A percentile compares a stretch with the other conserved stretches of the same genome.
Evolutionary conservation across 2,329 filamentous ascomycete genomes (phyloP).

Genomic region (Lomentospora prolificans): DNA sequence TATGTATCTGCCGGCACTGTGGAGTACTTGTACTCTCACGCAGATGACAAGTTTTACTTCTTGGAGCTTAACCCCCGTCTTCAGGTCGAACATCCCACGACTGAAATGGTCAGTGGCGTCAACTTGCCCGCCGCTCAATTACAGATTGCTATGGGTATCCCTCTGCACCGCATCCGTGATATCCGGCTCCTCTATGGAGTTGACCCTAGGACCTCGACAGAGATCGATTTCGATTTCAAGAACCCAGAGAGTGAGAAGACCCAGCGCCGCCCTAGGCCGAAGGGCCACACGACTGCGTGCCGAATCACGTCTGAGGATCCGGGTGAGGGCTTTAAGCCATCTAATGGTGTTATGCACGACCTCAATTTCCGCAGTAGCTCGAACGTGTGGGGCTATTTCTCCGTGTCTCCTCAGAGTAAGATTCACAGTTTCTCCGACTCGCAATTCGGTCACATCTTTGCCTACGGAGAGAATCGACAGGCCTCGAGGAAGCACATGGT

Average conservation of each 20-base stretch:
- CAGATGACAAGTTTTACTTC: conserved; percentile 99
- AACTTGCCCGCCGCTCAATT: conserved; percentile 95
- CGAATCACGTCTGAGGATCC: conserved; percentile 99
- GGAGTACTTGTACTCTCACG: conserved; percentile 96
- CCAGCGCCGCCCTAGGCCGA: conserved; percentile 83
- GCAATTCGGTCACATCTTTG: conserved; percentile 98
- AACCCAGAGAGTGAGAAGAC: conserved; percentile 71
- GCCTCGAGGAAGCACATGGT: conserved; percentile 99
- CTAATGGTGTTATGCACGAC: conserved; percentile 97
- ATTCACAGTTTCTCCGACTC: conserved; percentile 99
- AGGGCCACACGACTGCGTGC: conserved; percentile 95
- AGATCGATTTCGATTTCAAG: conserved; percentile 96
- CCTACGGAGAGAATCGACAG: conserved; percentile 93
- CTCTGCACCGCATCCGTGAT: conserved; percentile 88
- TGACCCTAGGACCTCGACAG: conserved; percentile 73
- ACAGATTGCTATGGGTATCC: conserved; percentile 97
- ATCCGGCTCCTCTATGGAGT: conserved; percentile 94
- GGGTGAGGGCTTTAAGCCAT: conserved; percentile 98
- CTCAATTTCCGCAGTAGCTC: conserved; percentile 98
- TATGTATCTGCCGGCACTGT: conserved; percentile 99
- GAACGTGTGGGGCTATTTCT: conserved; percentile 99
- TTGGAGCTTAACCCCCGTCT: conserved; percentile 97
- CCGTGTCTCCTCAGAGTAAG: conserved; percentile 87
- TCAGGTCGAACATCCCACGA: conserved; percentile 98
- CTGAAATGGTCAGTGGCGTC: conserved; percentile 97